Base-by-base conservation (phyloP, 2,329 filamentous ascomycete species). In the Coleophoma eucalyptorum region DNA sequence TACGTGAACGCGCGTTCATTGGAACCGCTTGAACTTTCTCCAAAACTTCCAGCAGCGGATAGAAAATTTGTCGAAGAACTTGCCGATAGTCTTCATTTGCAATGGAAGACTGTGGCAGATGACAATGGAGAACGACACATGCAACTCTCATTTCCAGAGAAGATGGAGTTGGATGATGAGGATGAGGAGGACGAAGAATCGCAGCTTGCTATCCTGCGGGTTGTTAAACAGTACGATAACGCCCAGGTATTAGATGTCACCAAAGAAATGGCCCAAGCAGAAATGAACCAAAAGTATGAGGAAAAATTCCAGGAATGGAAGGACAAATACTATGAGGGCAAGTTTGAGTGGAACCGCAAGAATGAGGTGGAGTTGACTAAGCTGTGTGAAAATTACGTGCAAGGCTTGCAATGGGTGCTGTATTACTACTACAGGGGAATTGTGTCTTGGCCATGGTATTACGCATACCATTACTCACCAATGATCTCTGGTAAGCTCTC, bases 371-470 rank as follows among this genome's bases (percentile, higher is more conserved):
- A 96, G 68, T 78, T 97, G 65, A 85, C 77, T 49, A 86, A 87
- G 57, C 76, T 99, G 54, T 87, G 90, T 21, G 91, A 97, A 70
- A 99, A 97, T 70, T 99, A 99, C 63, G 91, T 99, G 6, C 90
- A 99, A 71, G 94, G 94, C 54, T 74, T 99, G 54, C 94, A 99
- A 68, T 99, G 94, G 95, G 94, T 99, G 41, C 76, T 99, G 46
- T 97, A 87, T 70, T 99, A 99, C 74, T 99, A 99, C 71, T 99
- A 99, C 72, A 86, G 87, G 49, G 94, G 94, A 55, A 94, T 99
- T 53, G 94, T 90, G 15, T 97, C 93, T 12, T 99, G 94, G 94
- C 91, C 94, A 13, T 99, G 94, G 94, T 99, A 89, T 72, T 99
- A 97, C 70, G 78, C 79, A 54, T 99, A 96, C 69, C 95, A 99